These are phyloP conservation scores for Acer campestre DNA, from an alignment of 345 rosid genomes.

Conservation along the genomic window DNA sequence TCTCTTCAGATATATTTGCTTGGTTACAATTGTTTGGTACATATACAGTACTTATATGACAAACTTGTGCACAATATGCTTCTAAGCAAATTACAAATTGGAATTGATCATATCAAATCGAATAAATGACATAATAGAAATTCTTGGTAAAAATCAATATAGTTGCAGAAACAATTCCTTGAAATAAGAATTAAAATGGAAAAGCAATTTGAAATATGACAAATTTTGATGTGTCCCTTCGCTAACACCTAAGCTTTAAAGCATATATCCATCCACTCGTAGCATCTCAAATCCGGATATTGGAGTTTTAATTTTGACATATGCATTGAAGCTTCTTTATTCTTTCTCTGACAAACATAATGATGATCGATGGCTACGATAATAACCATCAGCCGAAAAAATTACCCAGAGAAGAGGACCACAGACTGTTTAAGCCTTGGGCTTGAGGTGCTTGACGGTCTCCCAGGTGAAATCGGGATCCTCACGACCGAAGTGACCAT, in stretches of 20 bases:
- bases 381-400: constrained; percentile 11
- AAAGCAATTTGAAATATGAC: background rate
- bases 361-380: constrained; percentile 26
- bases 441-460: constrained; percentile 67
- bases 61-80: background rate
- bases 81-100: background rate
- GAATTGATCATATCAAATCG: background rate
- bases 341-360: constrained; percentile 20
- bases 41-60: too few species aligned
- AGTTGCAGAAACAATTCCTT: background rate
- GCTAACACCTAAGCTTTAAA: background rate
- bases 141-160: background rate
- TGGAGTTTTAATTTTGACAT: background rate
- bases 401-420: background rate
- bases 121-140: background rate
- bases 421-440: constrained; percentile 44
- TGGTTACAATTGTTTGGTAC: too few species aligned
- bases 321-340: constrained; percentile 36
- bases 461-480: constrained; percentile 83
- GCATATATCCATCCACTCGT: background rate
- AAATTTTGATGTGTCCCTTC: background rate
- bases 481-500: constrained; percentile 74
- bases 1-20: background rate
- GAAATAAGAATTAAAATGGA: background rate
- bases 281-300: background rate